Evolutionary conservation across 2,329 filamentous ascomycete genomes (phyloP).

Genomic region (Fusarium algeriense): DNA sequence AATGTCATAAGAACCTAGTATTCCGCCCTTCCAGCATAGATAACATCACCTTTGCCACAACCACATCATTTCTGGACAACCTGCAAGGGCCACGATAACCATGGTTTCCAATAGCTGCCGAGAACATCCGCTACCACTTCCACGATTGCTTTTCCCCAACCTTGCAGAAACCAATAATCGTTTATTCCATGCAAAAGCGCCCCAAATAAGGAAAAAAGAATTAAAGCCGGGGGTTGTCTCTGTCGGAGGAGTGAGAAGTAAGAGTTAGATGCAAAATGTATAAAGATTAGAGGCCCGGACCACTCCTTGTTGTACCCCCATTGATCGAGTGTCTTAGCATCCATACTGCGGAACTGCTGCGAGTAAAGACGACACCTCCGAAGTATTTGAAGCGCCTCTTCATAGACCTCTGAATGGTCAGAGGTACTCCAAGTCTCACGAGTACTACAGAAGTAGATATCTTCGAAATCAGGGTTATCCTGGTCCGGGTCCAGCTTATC

Average conservation of each 20-base stretch:
- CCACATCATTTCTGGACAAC: neutral
- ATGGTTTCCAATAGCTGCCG: neutral
- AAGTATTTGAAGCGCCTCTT: neutral
- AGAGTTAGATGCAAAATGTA: neutral
- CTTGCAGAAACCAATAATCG: neutral
- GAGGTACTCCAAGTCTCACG: neutral
- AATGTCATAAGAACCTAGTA: too few species aligned
- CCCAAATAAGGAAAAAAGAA: neutral
- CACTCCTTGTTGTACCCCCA: neutral
- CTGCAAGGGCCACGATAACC: neutral
- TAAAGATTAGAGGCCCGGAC: neutral
- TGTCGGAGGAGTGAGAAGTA: neutral
- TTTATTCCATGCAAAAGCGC: neutral
- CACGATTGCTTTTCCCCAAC: neutral
- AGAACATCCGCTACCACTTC: neutral
- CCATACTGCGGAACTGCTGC: neutral
- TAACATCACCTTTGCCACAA: too few species aligned
- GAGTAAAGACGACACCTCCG: neutral
- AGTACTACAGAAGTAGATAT: neutral
- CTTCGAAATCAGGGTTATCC: accelerated
- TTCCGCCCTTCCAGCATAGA: too few species aligned
- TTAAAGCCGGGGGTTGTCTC: neutral
- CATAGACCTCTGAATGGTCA: accelerated
- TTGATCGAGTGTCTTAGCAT: neutral
- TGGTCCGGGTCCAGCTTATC: accelerated